Evolutionary conservation across 768 basidiomycete species (phyloP), one percentile per base, ranked within the genome.

Genomic region (Tricholoma sp.): DNA sequence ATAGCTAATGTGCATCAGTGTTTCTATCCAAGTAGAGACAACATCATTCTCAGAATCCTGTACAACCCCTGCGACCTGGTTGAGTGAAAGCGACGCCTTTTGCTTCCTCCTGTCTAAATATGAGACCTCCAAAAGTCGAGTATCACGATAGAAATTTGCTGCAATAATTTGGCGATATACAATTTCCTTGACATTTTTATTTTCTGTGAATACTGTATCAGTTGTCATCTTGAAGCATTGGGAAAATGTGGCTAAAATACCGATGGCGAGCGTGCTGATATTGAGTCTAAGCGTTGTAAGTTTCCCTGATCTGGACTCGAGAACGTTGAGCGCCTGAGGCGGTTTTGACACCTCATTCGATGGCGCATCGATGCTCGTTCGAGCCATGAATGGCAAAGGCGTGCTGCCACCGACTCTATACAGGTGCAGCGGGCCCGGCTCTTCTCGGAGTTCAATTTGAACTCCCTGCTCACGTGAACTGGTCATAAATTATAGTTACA

Each of bases 1-100:
- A 66, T 93, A 92, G 9, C 86, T 79, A 31, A 73, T 67, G 5
- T 77, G 70, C 75, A 87, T 79, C 19, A 89, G 68, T 3, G 71
- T 66, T 50, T 76, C 73, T 14, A 78, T 76, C 85, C 89, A 92
- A 51, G 78, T 72, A 18, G 69, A 59, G 2, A 76, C 76, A 4
- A 58, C 56, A 22, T 64, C 60, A 12, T 67, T 67, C 49, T 79
- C 70, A 1, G 66, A 69, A 9, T 72, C 70, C 27, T 68, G 54
- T 5, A 78, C 69, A 9, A 73, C 64, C 5, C 85, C 84, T 14
- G 72, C 73, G 37, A 83, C 50, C 22, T 76, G 72, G 34, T 70
- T 66, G 29, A 88, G 72, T 5, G 63, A 63, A 29, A 77, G 68
- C 22, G 67, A 61, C 1, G 65, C 69, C 47, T 76, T 76, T 56